Evolutionary conservation across 441 rosid species (phyloP), one percentile per base, ranked within the genome.

Genomic region (Euphorbia schlechtendalii): DNA sequence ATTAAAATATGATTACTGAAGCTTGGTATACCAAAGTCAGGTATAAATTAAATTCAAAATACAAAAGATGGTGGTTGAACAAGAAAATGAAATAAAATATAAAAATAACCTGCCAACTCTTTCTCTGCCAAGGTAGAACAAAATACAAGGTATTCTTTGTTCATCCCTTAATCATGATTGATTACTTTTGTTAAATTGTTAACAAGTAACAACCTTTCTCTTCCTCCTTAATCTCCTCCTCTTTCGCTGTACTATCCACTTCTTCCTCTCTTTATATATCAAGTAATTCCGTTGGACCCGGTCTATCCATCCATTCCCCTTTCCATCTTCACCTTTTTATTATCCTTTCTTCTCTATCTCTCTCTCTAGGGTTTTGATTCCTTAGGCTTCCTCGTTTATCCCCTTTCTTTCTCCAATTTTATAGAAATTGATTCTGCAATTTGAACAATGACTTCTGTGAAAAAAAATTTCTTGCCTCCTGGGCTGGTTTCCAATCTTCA

Each of bases 401-500:
- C n/a, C n/a, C n/a, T n/a, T n/a, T n/a, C n/a, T n/a, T n/a, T n/a
- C n/a, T n/a, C n/a, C n/a, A n/a, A n/a, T n/a, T n/a, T n/a, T n/a
- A n/a, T n/a, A n/a, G n/a, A n/a, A n/a, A n/a, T n/a, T n/a, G n/a
- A 3, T 24, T 12, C 28, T 53, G 14, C 22, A 0, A 30, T 32
- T 58, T 24, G 58, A 13, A 28, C 22, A 45, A 85, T 89, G 74
- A 76, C 78, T 59, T 76, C 87, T 27, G 72, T 72, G 54, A 88
- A 80, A 76, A 81, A 80, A 69, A 90, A 82, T 73, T 61, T 73
- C 40, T 75, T 91, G 65, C 88, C 98, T 12, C 92, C 96, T 0
- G 92, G 89, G 28, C 79, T 91, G 8, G 92, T 92, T 40, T 86
- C 93, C 32, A 91, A 89, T 79, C 86, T 92, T 61, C 94, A 95